Conservation (phyloP, 2,329 filamentous ascomycete genomes). For the Talaromyces sp. region DNA sequence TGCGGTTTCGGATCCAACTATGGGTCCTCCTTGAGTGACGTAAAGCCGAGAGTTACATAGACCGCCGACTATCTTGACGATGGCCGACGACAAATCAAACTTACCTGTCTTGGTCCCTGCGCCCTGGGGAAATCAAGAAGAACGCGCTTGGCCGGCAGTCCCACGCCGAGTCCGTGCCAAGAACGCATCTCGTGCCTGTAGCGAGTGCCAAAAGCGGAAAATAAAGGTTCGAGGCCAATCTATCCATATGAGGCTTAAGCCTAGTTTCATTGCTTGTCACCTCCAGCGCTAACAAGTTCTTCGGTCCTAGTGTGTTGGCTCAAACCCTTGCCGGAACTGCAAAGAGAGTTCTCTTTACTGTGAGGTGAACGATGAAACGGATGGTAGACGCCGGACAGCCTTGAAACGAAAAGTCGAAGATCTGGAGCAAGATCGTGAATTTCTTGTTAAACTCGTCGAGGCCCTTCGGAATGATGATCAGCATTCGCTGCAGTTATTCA, state of each 20-base stretch:
- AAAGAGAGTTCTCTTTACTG: constrained; percentile 10
- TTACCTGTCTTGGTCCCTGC: constrained; percentile 8
- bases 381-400: constrained; percentile 8
- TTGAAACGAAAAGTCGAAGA: constrained; percentile 11
- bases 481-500: constrained; percentile 14
- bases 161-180: constrained; percentile 8
- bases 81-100: constrained; percentile 8
- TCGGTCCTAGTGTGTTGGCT: constrained; percentile 3
- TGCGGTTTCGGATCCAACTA: neutral
- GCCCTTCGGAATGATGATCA: constrained; percentile 8
- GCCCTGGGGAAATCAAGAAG: neutral
- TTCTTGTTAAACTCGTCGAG: constrained; percentile 6
- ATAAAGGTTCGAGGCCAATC: constrained; percentile 8
- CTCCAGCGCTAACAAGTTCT: neutral
- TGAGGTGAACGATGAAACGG: constrained; percentile 11
- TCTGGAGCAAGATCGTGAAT: constrained; percentile 8
- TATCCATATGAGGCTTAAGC: neutral
- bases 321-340: constrained; percentile 10
- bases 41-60: neutral
- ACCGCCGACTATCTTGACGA: neutral
- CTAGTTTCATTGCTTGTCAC: neutral
- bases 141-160: constrained; percentile 4
- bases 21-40: neutral
- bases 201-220: constrained; percentile 12
- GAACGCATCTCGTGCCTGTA: constrained; percentile 11